Conservation (phyloP, 176 grass and related monocot genomes). For the Zoysia japonica region DNA sequence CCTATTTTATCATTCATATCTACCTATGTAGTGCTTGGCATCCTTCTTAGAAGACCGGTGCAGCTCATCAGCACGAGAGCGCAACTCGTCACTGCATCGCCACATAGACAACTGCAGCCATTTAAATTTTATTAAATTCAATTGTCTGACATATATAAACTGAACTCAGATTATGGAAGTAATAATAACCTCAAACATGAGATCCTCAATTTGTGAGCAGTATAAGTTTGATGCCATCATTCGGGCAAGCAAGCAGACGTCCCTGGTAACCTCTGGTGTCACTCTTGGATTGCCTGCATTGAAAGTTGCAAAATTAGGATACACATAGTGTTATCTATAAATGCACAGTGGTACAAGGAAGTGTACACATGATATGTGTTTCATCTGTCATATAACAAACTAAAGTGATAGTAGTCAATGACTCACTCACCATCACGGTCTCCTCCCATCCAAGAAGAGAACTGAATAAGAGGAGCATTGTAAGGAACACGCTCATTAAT, state of each 20-base stretch:
- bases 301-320: slow-evolving; percentile 11
- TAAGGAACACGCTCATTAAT: slow-evolving; percentile 83
- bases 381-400: background rate
- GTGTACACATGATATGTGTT: background rate
- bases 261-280: slow-evolving; percentile 84
- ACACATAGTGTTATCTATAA: background rate
- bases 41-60: slow-evolving; percentile 73
- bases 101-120: slow-evolving; percentile 74
- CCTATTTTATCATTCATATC: slow-evolving; percentile 1
- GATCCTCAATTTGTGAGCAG: slow-evolving; percentile 78
- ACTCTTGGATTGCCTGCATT: slow-evolving; percentile 83
- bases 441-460: slow-evolving; percentile 91
- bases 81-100: slow-evolving; percentile 75
- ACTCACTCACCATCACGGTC: slow-evolving; percentile 68
- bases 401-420: background rate
- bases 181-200: slow-evolving; percentile 81
- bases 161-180: background rate
- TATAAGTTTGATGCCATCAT: slow-evolving; percentile 85
- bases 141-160: slow-evolving; percentile 1
- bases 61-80: slow-evolving; percentile 61
- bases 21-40: slow-evolving; percentile 84
- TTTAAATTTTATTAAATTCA: slow-evolving; percentile 17
- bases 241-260: slow-evolving; percentile 78
- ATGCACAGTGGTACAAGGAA: background rate
- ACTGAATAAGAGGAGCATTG: slow-evolving; percentile 84